Conservation (phyloP, 2,329 filamentous ascomycete species). For the Trichophyton verrucosum region DNA sequence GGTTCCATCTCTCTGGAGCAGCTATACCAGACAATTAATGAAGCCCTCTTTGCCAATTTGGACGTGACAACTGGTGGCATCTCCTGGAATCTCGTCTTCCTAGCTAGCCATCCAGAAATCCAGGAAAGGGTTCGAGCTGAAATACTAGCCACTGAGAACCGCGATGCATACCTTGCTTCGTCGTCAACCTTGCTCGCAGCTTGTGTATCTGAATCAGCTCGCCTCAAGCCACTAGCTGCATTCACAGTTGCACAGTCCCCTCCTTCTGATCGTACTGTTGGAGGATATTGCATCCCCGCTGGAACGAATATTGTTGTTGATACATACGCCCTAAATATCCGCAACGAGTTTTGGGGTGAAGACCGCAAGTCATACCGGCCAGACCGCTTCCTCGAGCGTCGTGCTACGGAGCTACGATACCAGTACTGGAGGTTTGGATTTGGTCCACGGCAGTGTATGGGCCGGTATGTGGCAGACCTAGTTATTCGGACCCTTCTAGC, state of each 20-base stretch:
- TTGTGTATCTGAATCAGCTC: constrained; percentile 31
- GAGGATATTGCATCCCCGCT: constrained; percentile 27
- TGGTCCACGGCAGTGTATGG: constrained; percentile 5
- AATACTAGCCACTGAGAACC: background rate
- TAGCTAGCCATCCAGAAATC: constrained; percentile 26
- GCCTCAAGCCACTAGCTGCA: constrained; percentile 29
- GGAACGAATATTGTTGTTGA: constrained; percentile 34
- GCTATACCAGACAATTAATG: constrained; percentile 35
- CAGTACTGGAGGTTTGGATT: constrained; percentile 6
- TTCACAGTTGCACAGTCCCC: constrained; percentile 33
- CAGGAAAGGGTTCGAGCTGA: constrained; percentile 23
- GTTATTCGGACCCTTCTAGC: background rate
- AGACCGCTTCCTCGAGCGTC: constrained; percentile 11
- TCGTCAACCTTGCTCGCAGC: constrained; percentile 20
- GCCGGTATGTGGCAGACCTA: background rate
- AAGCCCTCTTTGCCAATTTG: constrained; percentile 37
- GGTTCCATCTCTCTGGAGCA: constrained; percentile 20
- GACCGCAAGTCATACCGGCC: constrained; percentile 28
- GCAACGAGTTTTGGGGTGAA: constrained; percentile 28
- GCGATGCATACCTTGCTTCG: constrained; percentile 18
- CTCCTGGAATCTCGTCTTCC: constrained; percentile 34
- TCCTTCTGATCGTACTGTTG: constrained; percentile 24
- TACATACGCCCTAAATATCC: constrained; percentile 33
- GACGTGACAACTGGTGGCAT: constrained; percentile 36
- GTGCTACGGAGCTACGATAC: background rate